Percentiles rank a stretch among this genome's conserved stretches.
Conservation (phyloP, 345 rosid species). For the Eucalyptus curtisii region DNA sequence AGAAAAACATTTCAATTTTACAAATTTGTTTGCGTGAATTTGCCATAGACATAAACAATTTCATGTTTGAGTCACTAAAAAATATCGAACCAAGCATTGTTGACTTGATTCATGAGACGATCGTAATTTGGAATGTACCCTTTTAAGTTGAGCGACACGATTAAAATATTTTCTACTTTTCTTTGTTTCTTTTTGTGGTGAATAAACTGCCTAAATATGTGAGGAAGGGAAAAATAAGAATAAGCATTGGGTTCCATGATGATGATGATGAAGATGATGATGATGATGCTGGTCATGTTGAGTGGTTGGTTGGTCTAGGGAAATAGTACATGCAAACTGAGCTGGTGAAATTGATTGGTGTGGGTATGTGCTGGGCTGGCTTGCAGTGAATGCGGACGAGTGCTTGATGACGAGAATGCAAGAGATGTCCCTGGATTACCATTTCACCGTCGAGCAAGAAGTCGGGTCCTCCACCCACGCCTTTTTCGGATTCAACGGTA, state of each 20-base stretch:
- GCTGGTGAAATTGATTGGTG: background rate
- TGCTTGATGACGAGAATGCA: constrained; percentile 39
- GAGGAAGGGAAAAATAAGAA: background rate
- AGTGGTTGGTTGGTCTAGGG: background rate
- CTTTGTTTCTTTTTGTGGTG: background rate
- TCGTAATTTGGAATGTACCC: background rate
- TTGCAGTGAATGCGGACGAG: constrained; percentile 26
- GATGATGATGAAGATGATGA: background rate
- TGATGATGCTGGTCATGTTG: background rate
- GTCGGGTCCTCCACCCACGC: constrained; percentile 29
- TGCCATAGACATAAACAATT: background rate
- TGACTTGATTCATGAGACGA: background rate
- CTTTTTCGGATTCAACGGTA: constrained; percentile 38
- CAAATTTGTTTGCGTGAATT: background rate
- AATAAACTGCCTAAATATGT: background rate
- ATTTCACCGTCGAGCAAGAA: constrained; percentile 33
- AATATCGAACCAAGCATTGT: background rate
- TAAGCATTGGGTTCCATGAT: background rate
- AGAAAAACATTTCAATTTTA: background rate
- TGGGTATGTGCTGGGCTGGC: background rate
- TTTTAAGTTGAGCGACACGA: accelerated
- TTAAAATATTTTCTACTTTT: background rate
- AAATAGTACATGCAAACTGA: background rate
- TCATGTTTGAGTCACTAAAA: background rate
- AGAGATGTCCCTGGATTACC: constrained; percentile 39